These are phyloP conservation scores for Fremontodendron californicum DNA, from an alignment of 345 rosid genomes.

Conservation along the genomic window DNA sequence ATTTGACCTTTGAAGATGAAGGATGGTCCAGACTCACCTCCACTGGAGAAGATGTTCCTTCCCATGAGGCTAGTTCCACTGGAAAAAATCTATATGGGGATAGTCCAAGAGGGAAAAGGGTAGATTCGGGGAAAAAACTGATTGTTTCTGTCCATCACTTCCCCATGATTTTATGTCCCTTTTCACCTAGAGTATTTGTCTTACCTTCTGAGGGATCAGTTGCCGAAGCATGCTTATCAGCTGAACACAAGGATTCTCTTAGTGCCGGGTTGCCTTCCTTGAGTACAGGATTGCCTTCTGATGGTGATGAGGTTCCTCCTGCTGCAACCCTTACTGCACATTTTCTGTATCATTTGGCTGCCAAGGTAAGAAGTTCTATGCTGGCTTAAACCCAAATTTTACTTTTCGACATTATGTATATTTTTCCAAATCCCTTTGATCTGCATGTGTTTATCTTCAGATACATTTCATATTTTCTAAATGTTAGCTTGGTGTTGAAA, in stretches of 20 bases:
- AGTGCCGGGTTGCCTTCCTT: constrained; percentile 85
- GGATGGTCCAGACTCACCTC: constrained; percentile 62
- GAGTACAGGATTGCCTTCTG: constrained; percentile 56
- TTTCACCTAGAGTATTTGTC: constrained; percentile 83
- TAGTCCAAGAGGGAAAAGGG: constrained; percentile 24
- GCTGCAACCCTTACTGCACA: constrained; percentile 87
- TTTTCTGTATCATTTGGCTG: constrained; percentile 85
- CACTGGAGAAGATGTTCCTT: constrained; percentile 41
- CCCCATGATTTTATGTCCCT: constrained; percentile 79
- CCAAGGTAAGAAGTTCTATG: constrained; percentile 48
- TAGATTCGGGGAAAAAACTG: constrained; percentile 41
- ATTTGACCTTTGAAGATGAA: constrained; percentile 38
- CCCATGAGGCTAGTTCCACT: constrained; percentile 38
- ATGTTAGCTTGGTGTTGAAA: background rate
- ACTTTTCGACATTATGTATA: background rate
- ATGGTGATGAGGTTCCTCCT: constrained; percentile 76
- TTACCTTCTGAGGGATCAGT: constrained; percentile 94
- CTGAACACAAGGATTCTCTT: constrained; percentile 67
- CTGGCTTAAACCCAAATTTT: constrained; percentile 5
- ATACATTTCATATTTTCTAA: background rate
- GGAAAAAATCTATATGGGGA: constrained; percentile 31
- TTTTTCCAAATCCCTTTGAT: background rate
- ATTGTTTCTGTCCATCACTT: constrained; percentile 78
- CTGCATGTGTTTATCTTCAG: background rate
- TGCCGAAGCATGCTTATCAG: constrained; percentile 74